Evolutionary conservation across 768 basidiomycete genomes (phyloP).

Genomic region (Sporobolomyces roseus): DNA sequence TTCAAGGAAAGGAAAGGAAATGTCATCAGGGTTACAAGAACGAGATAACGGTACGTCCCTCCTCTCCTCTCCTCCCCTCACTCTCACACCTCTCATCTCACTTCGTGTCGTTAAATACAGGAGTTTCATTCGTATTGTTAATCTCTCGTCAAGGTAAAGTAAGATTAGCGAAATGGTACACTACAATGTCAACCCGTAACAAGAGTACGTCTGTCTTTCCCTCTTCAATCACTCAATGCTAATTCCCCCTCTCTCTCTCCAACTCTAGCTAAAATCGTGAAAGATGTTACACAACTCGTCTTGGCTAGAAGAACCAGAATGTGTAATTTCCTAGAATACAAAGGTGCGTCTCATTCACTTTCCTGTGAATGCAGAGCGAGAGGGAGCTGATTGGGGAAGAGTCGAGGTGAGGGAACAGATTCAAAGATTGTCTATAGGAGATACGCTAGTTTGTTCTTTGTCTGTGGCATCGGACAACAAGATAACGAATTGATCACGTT

Average conservation of each 20-base stretch:
- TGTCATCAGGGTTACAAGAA: conserved; percentile 38
- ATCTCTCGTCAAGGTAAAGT: conserved; percentile 95
- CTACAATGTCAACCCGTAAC: conserved; percentile 67
- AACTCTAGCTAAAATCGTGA: conserved; percentile 68
- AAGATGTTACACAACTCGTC: conserved; percentile 91
- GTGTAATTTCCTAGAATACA: conserved; percentile 97
- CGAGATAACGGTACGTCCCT: conserved; percentile 35
- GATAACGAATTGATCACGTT: conserved; percentile 91
- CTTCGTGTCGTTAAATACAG: conserved; percentile 12
- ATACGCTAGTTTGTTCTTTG: conserved; percentile 93
- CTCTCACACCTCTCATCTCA: conserved; percentile 51
- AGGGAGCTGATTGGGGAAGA: too few species aligned
- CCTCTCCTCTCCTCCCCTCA: too few species aligned
- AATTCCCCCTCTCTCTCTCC: background rate
- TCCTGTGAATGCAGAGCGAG: background rate
- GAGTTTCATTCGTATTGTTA: conserved; percentile 81
- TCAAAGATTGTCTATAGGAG: conserved; percentile 88
- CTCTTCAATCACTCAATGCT: too few species aligned
- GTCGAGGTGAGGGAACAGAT: conserved; percentile 50
- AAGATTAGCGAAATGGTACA: conserved; percentile 93
- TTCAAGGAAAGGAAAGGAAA: too few species aligned
- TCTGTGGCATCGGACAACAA: conserved; percentile 71
- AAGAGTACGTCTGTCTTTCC: conserved; percentile 33
- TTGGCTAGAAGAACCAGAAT: conserved; percentile 73
- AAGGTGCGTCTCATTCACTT: conserved; percentile 58